A percentile compares a stretch with the other conserved stretches of the same genome.
Conservation (phyloP, 345 rosid genomes). For the Corchorus capsularis region DNA sequence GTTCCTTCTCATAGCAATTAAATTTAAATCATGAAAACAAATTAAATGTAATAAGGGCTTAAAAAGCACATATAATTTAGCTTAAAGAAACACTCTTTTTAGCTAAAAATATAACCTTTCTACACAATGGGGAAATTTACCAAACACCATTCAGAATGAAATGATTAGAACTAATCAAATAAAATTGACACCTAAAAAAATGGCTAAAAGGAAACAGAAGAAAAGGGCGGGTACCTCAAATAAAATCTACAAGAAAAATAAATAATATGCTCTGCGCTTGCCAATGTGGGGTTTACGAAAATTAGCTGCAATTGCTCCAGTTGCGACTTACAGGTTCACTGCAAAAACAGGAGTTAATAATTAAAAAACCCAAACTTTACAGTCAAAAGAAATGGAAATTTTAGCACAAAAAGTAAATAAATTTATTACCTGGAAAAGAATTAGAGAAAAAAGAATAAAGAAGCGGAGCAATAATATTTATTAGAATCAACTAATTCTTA, state of each 20-base stretch:
- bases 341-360: slow-evolving; percentile 7
- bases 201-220: background rate
- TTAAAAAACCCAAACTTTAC: background rate
- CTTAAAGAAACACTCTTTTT: background rate
- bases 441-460: background rate
- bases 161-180: background rate
- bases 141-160: background rate
- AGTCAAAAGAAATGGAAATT: background rate
- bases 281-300: slow-evolving; percentile 6
- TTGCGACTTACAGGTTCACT: background rate
- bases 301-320: background rate
- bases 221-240: background rate
- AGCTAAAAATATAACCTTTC: background rate
- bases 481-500: too few species aligned
- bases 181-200: background rate
- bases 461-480: too few species aligned
- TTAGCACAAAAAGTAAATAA: background rate
- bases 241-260: background rate
- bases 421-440: background rate
- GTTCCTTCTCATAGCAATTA: background rate
- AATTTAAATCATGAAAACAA: background rate
- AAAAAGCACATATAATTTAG: background rate
- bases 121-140: background rate
- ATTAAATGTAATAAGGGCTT: background rate
- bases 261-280: background rate